phyloP scores from a whole-genome alignment of 2,329 filamentous ascomycete species.

The Ophiognomonia clavigignenti-juglandacearum region DNA sequence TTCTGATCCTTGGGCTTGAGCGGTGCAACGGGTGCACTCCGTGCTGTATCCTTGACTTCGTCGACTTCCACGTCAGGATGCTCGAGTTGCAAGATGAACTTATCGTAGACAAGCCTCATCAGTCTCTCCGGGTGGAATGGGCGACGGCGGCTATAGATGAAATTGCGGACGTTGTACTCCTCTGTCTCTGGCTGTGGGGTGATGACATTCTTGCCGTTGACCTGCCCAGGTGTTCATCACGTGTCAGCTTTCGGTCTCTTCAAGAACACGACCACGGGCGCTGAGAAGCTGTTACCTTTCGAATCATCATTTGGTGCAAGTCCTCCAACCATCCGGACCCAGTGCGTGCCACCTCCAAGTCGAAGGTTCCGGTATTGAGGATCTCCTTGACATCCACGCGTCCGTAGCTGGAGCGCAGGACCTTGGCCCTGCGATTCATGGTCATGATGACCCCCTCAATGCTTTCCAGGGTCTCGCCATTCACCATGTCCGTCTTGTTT shows the following conservation, averaged over 20 bases:
- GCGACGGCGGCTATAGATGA: slow-evolving; percentile 59
- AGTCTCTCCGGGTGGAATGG: slow-evolving; percentile 47
- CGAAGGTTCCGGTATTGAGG: slow-evolving; percentile 61
- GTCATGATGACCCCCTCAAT: slow-evolving; percentile 51
- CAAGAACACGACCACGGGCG: slow-evolving; percentile 20
- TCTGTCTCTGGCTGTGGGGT: slow-evolving; percentile 67
- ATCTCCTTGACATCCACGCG: slow-evolving; percentile 59
- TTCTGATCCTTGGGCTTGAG: neutral
- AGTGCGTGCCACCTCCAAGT: slow-evolving; percentile 57
- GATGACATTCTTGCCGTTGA: slow-evolving; percentile 45
- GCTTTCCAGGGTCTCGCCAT: slow-evolving; percentile 29
- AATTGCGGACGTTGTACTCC: slow-evolving; percentile 68
- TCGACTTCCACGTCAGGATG: slow-evolving; percentile 31
- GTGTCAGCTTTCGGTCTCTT: neutral
- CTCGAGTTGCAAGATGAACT: slow-evolving; percentile 47
- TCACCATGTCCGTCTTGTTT: slow-evolving; percentile 65
- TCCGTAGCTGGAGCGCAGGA: slow-evolving; percentile 55
- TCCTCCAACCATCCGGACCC: slow-evolving; percentile 68
- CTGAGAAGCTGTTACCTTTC: slow-evolving; percentile 54
- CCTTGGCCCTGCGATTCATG: slow-evolving; percentile 62
- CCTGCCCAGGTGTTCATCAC: slow-evolving; percentile 23
- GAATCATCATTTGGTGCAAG: slow-evolving; percentile 61
- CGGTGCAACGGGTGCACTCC: no score
- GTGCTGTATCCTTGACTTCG: no score
- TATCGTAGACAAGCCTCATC: slow-evolving; percentile 40